A percentile compares a stretch with the other conserved stretches of the same genome.
phyloP scores from a whole-genome alignment of 2,329 filamentous ascomycete species.

The Scleromitrula shiraiana region DNA sequence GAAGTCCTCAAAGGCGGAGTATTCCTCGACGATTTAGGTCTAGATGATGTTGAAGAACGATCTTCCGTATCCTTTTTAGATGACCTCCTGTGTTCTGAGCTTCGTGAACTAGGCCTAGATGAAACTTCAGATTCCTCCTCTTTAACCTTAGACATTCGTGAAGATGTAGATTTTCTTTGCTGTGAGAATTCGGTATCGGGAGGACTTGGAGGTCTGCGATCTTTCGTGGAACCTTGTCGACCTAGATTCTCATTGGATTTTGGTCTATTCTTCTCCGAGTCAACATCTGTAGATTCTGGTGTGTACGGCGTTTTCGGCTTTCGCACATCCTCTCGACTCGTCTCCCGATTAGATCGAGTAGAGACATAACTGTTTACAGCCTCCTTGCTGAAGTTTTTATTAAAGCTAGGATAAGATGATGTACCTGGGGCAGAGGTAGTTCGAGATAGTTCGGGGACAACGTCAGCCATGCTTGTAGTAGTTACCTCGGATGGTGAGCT shows the following conservation, averaged over 20 bases:
- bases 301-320: constrained; percentile 41
- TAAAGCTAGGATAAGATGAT: constrained; percentile 64
- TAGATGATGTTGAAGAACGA: constrained; percentile 43
- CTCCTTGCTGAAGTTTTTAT: constrained; percentile 89
- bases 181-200: constrained; percentile 54
- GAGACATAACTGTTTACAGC: constrained; percentile 49
- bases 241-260: constrained; percentile 39
- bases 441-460: constrained; percentile 39
- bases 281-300: constrained; percentile 65
- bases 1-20: constrained; percentile 40
- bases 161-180: constrained; percentile 30
- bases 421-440: constrained; percentile 28
- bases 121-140: constrained; percentile 31
- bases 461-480: constrained; percentile 35
- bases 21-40: constrained; percentile 51
- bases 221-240: constrained; percentile 35
- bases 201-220: constrained; percentile 51
- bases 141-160: constrained; percentile 31
- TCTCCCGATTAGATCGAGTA: too few relatives aligned
- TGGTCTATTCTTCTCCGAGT: constrained; percentile 40
- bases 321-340: constrained; percentile 21
- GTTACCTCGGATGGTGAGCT: constrained; percentile 19
- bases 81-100: constrained; percentile 29
- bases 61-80: constrained; percentile 33
- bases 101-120: constrained; percentile 37